Percentiles rank a stretch among this genome's conserved stretches.
Evolutionary conservation across 345 rosid species (phyloP).

Genomic region (Corchorus capsularis): DNA sequence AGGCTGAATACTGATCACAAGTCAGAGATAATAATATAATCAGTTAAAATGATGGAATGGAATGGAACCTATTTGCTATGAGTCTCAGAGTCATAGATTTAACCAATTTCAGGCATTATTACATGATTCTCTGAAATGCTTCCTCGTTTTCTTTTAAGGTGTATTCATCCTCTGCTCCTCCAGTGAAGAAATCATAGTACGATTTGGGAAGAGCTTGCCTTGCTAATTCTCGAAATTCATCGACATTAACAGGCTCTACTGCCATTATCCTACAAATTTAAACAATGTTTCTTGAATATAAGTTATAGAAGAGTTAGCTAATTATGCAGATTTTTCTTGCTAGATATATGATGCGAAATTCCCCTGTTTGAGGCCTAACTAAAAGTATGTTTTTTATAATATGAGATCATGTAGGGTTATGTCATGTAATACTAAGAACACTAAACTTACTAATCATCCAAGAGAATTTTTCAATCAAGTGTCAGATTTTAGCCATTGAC

Average conservation of each 20-base stretch:
- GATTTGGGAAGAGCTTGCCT: slow-evolving; percentile 70
- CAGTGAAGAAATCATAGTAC: slow-evolving; percentile 70
- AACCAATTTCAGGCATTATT: slow-evolving; percentile 18
- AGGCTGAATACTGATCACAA: slow-evolving; percentile 60
- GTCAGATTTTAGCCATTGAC: no score
- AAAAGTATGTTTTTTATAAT: no score
- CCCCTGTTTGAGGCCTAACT: no score
- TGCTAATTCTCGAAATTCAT: slow-evolving; percentile 78
- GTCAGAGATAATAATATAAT: slow-evolving; percentile 4
- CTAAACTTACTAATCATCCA: no score
- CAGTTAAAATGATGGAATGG: background rate
- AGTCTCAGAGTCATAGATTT: background rate
- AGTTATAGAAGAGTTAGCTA: background rate
- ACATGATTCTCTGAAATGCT: slow-evolving; percentile 71
- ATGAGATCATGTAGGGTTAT: no score
- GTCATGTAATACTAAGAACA: no score
- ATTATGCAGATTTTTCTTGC: background rate
- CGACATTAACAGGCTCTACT: slow-evolving; percentile 61
- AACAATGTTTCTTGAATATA: no score
- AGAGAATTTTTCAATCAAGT: no score
- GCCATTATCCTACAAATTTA: slow-evolving; percentile 43
- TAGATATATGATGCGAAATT: no score
- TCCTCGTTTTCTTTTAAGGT: slow-evolving; percentile 67
- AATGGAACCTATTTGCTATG: background rate
- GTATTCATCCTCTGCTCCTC: slow-evolving; percentile 79